Evolutionary conservation across 1,284 basidiomycete genomes (phyloP).

Genomic region (Ceratobasidium sp.): DNA sequence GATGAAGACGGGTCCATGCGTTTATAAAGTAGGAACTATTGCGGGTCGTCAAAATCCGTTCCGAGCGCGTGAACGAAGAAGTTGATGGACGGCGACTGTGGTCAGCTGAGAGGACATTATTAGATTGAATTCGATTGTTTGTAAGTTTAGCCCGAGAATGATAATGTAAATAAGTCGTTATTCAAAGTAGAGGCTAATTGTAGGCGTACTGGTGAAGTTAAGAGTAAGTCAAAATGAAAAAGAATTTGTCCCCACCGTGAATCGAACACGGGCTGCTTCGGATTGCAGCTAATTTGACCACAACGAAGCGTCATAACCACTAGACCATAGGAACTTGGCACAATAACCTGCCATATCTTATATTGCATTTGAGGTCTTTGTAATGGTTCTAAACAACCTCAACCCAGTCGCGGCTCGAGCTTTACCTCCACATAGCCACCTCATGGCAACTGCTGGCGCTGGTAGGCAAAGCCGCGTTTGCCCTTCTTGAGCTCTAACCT

Average conservation of each 20-base stretch:
- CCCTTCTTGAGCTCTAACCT: background rate
- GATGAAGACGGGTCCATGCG: background rate
- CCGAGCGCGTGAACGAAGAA: background rate
- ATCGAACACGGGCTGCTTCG: slow-evolving; percentile 46
- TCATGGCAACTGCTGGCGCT: slow-evolving; percentile 42
- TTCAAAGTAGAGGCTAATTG: too few species aligned
- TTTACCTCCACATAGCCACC: background rate
- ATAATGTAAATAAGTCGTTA: too few species aligned
- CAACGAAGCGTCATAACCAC: slow-evolving; percentile 46
- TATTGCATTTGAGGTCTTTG: too few species aligned
- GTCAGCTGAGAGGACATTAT: too few species aligned
- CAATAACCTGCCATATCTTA: background rate
- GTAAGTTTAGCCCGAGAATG: too few species aligned
- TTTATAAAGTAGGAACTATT: slow-evolving; percentile 12
- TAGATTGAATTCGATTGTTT: too few species aligned
- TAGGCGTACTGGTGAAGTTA: too few species aligned
- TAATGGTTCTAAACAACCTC: background rate
- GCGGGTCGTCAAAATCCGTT: slow-evolving; percentile 33
- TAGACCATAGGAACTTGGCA: slow-evolving; percentile 43
- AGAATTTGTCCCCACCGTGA: slow-evolving; percentile 37
- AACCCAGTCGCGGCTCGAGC: background rate
- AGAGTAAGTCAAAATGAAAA: background rate
- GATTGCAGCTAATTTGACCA: slow-evolving; percentile 17
- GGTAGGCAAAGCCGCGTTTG: background rate
- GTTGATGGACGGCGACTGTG: background rate